Percentiles rank a stretch among this genome's conserved stretches.
Conservation (phyloP, 2,329 filamentous ascomycete genomes). For the Aspergillus eucalypticola region DNA sequence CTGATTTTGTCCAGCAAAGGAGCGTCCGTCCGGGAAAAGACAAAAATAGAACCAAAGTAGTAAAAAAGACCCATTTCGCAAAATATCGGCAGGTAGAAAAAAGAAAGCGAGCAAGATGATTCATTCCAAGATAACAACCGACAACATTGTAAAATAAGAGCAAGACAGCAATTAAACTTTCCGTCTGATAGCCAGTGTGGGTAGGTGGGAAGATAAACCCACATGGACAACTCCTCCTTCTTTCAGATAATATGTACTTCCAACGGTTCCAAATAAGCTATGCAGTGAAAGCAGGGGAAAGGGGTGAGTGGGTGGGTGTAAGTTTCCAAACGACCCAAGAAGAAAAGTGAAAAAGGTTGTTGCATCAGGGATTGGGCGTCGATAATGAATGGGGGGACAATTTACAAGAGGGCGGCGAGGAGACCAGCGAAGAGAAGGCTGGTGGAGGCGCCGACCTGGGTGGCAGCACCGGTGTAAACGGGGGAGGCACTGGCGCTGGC, state of each 20-base stretch:
- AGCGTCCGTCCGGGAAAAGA: background rate
- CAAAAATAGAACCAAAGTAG: background rate
- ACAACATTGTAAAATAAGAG: background rate
- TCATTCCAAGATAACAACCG: background rate
- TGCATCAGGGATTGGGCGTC: background rate
- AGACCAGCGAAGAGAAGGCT: slow-evolving; percentile 23
- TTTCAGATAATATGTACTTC: slow-evolving; percentile 1
- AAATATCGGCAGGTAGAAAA: background rate
- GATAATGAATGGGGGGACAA: background rate
- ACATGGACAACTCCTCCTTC: background rate
- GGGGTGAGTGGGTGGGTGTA: background rate
- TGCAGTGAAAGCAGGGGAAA: slow-evolving; percentile 1
- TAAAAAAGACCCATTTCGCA: background rate
- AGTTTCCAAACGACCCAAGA: background rate
- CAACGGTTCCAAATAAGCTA: slow-evolving; percentile 1
- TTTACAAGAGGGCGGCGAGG: slow-evolving; percentile 32
- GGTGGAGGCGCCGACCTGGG: slow-evolving; percentile 25
- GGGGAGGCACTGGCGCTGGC: slow-evolving; percentile 21
- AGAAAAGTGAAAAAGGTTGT: background rate
- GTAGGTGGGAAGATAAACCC: background rate
- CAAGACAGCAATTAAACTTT: background rate
- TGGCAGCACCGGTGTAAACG: slow-evolving; percentile 23
- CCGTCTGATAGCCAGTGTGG: background rate
- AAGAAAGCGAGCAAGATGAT: background rate
- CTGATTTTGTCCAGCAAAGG: background rate